Conservation (phyloP, 495 filamentous ascomycete genomes). For the Ramalina peruviana region DNA sequence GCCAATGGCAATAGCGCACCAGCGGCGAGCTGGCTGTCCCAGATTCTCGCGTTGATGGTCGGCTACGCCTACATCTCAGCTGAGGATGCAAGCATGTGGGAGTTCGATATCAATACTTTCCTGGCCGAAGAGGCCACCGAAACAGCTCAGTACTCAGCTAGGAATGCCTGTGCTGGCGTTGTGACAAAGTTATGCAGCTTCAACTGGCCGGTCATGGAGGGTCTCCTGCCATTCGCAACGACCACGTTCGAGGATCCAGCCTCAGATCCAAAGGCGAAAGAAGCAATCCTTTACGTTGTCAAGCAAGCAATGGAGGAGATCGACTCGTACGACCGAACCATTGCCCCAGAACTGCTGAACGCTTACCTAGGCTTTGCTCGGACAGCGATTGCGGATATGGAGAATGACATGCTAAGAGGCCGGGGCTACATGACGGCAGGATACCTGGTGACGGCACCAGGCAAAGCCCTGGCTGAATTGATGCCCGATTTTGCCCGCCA, state of each 20-base stretch:
- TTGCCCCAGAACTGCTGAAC: constrained; percentile 50
- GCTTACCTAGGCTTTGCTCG: constrained; percentile 66
- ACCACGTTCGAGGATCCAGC: constrained; percentile 42
- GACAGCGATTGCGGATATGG: constrained; percentile 52
- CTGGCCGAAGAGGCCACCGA: constrained; percentile 88
- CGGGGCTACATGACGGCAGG: constrained; percentile 78
- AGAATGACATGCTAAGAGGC: constrained; percentile 56
- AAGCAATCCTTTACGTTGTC: constrained; percentile 71
- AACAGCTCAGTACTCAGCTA: constrained; percentile 90
- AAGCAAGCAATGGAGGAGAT: constrained; percentile 72
- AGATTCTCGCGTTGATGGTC: constrained; percentile 68
- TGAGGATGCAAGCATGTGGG: constrained; percentile 91
- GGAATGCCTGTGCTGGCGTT: constrained; percentile 81
- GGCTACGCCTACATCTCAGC: constrained; percentile 82
- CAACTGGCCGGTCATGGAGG: constrained; percentile 72
- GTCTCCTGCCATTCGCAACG: constrained; percentile 57
- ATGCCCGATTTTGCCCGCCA: constrained; percentile 54
- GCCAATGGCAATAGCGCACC: constrained; percentile 36
- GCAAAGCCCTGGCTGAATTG: constrained; percentile 37
- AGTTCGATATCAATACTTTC: constrained; percentile 89
- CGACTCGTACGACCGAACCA: constrained; percentile 51
- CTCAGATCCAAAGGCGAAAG: constrained; percentile 37
- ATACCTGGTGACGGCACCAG: constrained; percentile 45
- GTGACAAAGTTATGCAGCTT: constrained; percentile 65
- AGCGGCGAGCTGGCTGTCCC: constrained; percentile 50